Evolutionary conservation across 768 basidiomycete genomes (phyloP).

Genomic region (Auricularia cornea): DNA sequence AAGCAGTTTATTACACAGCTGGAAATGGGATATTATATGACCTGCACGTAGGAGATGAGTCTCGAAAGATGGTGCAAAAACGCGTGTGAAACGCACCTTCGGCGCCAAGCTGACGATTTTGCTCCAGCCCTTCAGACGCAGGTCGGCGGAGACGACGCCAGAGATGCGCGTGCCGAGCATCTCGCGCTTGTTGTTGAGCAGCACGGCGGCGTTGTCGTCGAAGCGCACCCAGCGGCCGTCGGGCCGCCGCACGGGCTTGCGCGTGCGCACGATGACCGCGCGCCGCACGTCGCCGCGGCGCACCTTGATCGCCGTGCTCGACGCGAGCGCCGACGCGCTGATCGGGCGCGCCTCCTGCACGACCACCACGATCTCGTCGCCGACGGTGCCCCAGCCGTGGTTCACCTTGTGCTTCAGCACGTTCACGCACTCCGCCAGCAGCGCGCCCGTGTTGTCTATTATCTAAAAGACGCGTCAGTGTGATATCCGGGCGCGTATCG

Average conservation of each 20-base stretch:
- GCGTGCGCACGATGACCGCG: slow-evolving; percentile 91
- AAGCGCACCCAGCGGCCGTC: slow-evolving; percentile 86
- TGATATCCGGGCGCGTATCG: too few species aligned
- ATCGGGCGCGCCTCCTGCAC: slow-evolving; percentile 86
- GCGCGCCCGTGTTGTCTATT: slow-evolving; percentile 95
- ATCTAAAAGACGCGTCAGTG: slow-evolving; percentile 32
- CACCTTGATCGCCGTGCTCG: slow-evolving; percentile 80
- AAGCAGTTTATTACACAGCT: too few species aligned
- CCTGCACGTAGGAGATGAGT: not conserved
- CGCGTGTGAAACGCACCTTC: slow-evolving; percentile 43
- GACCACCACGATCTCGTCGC: slow-evolving; percentile 94
- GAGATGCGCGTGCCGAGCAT: slow-evolving; percentile 94
- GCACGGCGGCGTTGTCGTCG: slow-evolving; percentile 93
- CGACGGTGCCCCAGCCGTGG: slow-evolving; percentile 86
- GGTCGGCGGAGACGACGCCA: slow-evolving; percentile 85
- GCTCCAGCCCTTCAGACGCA: slow-evolving; percentile 88
- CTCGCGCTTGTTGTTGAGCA: slow-evolving; percentile 92
- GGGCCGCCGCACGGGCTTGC: slow-evolving; percentile 73
- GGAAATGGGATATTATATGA: not conserved
- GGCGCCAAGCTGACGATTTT: slow-evolving; percentile 90
- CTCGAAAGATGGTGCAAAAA: not conserved
- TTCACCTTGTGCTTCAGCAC: slow-evolving; percentile 93
- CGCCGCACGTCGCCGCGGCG: slow-evolving; percentile 90
- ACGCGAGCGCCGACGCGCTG: slow-evolving; percentile 36
- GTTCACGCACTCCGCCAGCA: slow-evolving; percentile 93